phyloP scores from a whole-genome alignment of 192 early-diverging fungal genomes.

The Linderina pennispora region DNA sequence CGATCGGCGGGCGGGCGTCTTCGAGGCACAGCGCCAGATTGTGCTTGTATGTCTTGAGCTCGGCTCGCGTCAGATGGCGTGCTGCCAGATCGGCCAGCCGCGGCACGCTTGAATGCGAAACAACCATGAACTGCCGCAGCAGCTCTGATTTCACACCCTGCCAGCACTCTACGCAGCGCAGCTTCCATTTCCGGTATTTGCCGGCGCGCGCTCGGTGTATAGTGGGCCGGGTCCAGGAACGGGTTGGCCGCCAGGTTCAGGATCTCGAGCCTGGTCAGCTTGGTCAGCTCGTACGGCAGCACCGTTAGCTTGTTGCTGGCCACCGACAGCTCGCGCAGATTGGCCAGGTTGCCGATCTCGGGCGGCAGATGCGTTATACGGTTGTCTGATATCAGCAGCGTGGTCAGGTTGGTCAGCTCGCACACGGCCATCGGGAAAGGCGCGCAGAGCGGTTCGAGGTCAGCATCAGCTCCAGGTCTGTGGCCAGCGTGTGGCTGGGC shows the following conservation, averaged over 20 bases:
- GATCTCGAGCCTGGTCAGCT: constrained; percentile 17
- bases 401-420: constrained; percentile 46
- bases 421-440: constrained; percentile 38
- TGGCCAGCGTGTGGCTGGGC: constrained; percentile 29
- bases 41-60: constrained; percentile 23
- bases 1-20: constrained; percentile 11
- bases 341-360: constrained; percentile 36
- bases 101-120: constrained; percentile 14
- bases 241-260: constrained; percentile 38
- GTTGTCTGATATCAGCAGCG: constrained; percentile 43
- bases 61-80: constrained; percentile 16
- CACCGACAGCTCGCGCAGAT: constrained; percentile 41
- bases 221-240: constrained; percentile 12
- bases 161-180: constrained; percentile 2
- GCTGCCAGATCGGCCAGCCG: constrained; percentile 38
- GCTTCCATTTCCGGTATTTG: constrained; percentile 2
- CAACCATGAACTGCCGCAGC: constrained; percentile 12
- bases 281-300: constrained; percentile 34
- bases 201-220: no score
- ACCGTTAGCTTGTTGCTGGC: constrained; percentile 30
- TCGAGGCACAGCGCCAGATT: constrained; percentile 22
- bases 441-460: constrained; percentile 20
- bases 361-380: constrained; percentile 36
- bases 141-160: background rate
- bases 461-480: constrained; percentile 31